Evolutionary conservation across 805 yeast genomes (phyloP), one percentile per base, ranked within the genome.

Genomic region (Lipomyces kockii): DNA sequence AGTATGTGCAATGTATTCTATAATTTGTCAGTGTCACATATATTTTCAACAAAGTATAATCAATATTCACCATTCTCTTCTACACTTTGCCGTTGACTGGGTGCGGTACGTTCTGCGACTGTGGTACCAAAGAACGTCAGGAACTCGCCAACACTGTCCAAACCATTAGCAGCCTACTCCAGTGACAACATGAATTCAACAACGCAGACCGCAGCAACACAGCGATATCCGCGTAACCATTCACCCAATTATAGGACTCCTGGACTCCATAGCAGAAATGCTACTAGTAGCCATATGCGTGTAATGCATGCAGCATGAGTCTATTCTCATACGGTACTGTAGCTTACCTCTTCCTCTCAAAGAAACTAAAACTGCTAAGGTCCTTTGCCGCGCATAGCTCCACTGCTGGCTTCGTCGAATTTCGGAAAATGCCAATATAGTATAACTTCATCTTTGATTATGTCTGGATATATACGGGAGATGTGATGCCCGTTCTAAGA

Each of bases 61-160:
- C 7, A 14, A 35, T 17, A 53, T 65, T 22, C 60, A 65, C 70
- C 58, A 46, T 83, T 29, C 83, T 95, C 98, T 78, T 95, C 97
- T 62, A 95, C 90, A 77, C 92, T 86, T 79, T 95, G 99, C 80
- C 98, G 88, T 80, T 92, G 94, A 59, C 97, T 97, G 0, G 94
- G 83, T 53, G 83, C 80, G 1, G 99, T 95, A 80, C 99, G 87
- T 71, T 88, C 89, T 17, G 97, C 87, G 32, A 94, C 94, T 2
- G 99, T 95, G 75, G 87, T 91, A 32, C 96, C 85, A 80, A 95
- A 93, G 79, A 95, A 95, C 3, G 97, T 87, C 97, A 94, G 91
- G 80, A 95, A 94, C 79, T 94, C 97, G 25, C 90, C 87, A 34
- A 93, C 97, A 55, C 89, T 83, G 43, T 70, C 66, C 62, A 75